Evolutionary conservation across 164 flowering plant genomes (phyloP).

Genomic region (Annona cherimola): DNA sequence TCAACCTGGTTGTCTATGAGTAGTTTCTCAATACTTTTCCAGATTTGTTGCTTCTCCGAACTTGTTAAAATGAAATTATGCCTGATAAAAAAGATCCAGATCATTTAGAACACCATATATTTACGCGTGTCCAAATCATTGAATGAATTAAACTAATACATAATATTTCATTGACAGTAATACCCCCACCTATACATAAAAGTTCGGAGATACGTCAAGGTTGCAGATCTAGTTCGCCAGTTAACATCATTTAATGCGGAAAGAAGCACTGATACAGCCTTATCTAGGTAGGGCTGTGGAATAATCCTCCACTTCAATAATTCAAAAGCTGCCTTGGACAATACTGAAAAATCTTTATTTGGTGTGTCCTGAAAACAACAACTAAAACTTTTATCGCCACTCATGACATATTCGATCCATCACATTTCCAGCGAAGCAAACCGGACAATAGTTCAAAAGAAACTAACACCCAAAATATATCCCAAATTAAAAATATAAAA

Average conservation of each 20-base stretch:
- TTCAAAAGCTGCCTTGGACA: constrained; percentile 94
- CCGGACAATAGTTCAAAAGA: not conserved
- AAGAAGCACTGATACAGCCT: constrained; percentile 63
- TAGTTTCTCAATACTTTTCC: constrained; percentile 78
- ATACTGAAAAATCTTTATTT: constrained; percentile 79
- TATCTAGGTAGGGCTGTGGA: constrained; percentile 64
- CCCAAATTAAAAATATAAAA: not conserved
- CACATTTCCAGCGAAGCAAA: not conserved
- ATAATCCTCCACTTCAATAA: constrained; percentile 83
- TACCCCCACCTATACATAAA: constrained; percentile 78
- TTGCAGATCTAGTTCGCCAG: constrained; percentile 94
- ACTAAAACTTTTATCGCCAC: constrained; percentile 5
- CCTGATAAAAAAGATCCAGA: constrained; percentile 33
- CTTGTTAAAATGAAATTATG: constrained; percentile 67
- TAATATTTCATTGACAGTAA: not conserved
- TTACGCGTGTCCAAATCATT: not conserved
- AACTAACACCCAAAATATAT: no score
- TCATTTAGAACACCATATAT: not conserved
- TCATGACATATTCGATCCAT: not conserved
- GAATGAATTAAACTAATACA: not conserved
- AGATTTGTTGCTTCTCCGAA: constrained; percentile 64
- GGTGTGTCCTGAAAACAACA: constrained; percentile 71
- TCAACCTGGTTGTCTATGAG: constrained; percentile 87
- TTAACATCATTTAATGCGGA: constrained; percentile 68
- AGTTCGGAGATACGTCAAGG: constrained; percentile 74